Evolutionary conservation across 2,329 filamentous ascomycete genomes (phyloP).

Genomic region (Tolypocladium amazonense): DNA sequence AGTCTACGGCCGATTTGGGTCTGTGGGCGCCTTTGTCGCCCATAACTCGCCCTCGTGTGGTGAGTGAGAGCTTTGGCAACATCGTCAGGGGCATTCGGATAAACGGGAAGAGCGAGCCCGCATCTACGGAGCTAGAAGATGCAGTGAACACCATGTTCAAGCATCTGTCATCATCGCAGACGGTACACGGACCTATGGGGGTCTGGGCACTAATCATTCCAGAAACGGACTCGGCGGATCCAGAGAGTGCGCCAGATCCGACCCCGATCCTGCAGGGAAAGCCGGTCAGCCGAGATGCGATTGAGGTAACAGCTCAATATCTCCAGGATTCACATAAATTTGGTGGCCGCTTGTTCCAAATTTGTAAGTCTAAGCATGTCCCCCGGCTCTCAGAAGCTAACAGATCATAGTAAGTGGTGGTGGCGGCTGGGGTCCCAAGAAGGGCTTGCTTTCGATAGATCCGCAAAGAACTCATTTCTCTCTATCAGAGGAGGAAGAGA

Average conservation of each 20-base stretch:
- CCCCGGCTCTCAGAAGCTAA: slow-evolving; percentile 7
- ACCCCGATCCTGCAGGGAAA: slow-evolving; percentile 1
- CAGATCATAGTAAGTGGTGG: slow-evolving; percentile 55
- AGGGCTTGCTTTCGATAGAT: slow-evolving; percentile 68
- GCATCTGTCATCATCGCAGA: slow-evolving; percentile 11
- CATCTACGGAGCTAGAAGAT: slow-evolving; percentile 61
- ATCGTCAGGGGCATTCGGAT: slow-evolving; percentile 57
- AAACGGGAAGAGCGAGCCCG: slow-evolving; percentile 38
- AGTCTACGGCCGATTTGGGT: slow-evolving; percentile 12
- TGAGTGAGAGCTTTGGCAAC: slow-evolving; percentile 63
- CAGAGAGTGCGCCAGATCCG: slow-evolving; percentile 5
- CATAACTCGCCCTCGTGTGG: slow-evolving; percentile 49
- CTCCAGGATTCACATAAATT: slow-evolving; percentile 24
- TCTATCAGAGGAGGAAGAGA: slow-evolving; percentile 34
- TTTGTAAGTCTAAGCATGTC: slow-evolving; percentile 13
- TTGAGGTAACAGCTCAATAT: slow-evolving; percentile 13
- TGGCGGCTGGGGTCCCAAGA: slow-evolving; percentile 75
- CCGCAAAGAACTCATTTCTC: slow-evolving; percentile 48
- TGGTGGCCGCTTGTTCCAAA: slow-evolving; percentile 34
- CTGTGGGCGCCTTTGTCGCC: slow-evolving; percentile 43
- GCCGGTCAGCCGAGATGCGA: slow-evolving; percentile 6
- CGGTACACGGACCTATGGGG: slow-evolving; percentile 37
- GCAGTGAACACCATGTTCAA: slow-evolving; percentile 50
- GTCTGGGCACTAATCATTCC: slow-evolving; percentile 68
- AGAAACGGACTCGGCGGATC: slow-evolving; percentile 3